Percentiles rank a stretch among this genome's conserved stretches.
Conservation (phyloP, 2,329 filamentous ascomycete genomes). For the Endothia cerciana region DNA sequence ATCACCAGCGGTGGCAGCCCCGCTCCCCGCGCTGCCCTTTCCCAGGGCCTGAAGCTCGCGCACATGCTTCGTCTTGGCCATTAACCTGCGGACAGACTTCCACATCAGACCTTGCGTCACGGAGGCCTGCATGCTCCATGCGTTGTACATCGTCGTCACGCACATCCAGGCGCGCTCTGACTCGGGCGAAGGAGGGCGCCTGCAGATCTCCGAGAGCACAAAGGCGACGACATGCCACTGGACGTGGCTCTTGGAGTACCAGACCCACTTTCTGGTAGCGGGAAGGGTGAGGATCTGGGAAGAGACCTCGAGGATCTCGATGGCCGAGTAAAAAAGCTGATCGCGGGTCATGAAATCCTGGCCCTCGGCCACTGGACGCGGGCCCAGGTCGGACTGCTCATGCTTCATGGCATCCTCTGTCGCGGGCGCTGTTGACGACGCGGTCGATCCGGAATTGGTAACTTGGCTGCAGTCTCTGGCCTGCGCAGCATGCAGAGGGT, state of each 20-base stretch:
- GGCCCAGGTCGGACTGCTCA: neutral
- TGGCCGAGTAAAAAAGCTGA: conserved; percentile 70
- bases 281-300: conserved; percentile 68
- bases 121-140: conserved; percentile 1
- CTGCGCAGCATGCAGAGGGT: neutral
- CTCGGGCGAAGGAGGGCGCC: conserved; percentile 53
- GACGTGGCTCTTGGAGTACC: conserved; percentile 55
- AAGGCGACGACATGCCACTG: conserved; percentile 58
- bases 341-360: conserved; percentile 50
- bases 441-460: neutral
- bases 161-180: conserved; percentile 56
- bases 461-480: neutral
- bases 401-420: neutral
- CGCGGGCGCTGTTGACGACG: neutral
- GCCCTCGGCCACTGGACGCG: neutral
- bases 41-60: conserved; percentile 22
- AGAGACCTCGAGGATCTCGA: conserved; percentile 70
- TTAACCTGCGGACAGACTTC: conserved; percentile 24
- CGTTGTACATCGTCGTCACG: conserved; percentile 33
- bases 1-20: neutral
- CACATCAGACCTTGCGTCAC: conserved; percentile 19
- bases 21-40: rapidly evolving
- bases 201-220: conserved; percentile 50
- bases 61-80: conserved; percentile 29
- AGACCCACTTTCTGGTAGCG: conserved; percentile 55